Evolutionary conservation across 2,329 filamentous ascomycete genomes (phyloP).

Genomic region (Fusarium haematococcum): DNA sequence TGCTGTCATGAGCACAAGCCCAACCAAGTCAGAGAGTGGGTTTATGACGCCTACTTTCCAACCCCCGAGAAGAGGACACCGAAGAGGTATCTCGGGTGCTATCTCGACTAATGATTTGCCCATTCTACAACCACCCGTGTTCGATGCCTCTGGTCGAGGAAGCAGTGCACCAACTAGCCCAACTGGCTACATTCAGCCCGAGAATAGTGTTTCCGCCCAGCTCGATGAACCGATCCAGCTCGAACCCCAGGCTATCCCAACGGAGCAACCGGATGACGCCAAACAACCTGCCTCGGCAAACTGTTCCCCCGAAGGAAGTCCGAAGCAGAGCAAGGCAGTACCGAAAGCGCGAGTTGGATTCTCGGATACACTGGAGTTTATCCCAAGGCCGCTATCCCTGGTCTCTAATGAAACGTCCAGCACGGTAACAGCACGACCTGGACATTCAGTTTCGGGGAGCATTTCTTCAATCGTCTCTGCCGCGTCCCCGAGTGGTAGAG

Average conservation of each 20-base stretch:
- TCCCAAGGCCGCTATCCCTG: slow-evolving; percentile 83
- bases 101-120: slow-evolving; percentile 87
- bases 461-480: slow-evolving; percentile 81
- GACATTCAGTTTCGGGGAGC: slow-evolving; percentile 82
- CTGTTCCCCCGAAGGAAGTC: slow-evolving; percentile 20
- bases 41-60: slow-evolving; percentile 67
- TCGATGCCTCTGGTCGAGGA: slow-evolving; percentile 63
- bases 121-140: slow-evolving; percentile 70
- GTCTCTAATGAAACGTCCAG: slow-evolving; percentile 88
- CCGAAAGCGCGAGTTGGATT: slow-evolving; percentile 81
- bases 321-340: slow-evolving; percentile 46
- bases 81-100: slow-evolving; percentile 77
- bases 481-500: slow-evolving; percentile 57
- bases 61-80: slow-evolving; percentile 73
- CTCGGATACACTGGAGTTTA: slow-evolving; percentile 85
- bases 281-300: slow-evolving; percentile 6
- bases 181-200: slow-evolving; percentile 55
- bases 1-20: slow-evolving; percentile 74
- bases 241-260: slow-evolving; percentile 5
- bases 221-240: slow-evolving; percentile 5
- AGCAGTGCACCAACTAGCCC: slow-evolving; percentile 76
- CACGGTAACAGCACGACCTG: slow-evolving; percentile 75
- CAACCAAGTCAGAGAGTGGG: slow-evolving; percentile 72
- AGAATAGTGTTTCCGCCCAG: slow-evolving; percentile 39
- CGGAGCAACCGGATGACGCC: slow-evolving; percentile 1